Evolutionary conservation across 169 alveolate genomes (phyloP).

Genomic region (Plasmodium gallinaceum): DNA sequence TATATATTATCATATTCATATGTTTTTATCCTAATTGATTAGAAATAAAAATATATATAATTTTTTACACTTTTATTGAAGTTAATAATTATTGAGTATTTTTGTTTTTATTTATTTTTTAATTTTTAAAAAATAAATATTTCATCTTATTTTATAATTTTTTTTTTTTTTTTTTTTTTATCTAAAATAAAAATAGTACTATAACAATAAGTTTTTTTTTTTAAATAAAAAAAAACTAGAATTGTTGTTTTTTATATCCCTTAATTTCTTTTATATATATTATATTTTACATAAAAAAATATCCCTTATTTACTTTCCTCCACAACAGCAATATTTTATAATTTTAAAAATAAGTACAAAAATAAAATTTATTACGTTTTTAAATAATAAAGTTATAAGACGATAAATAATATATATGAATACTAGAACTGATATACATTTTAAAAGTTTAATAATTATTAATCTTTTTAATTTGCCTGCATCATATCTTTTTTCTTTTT

Average conservation of each 20-base stretch:
- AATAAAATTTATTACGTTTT: constrained; percentile 37
- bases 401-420: constrained; percentile 8
- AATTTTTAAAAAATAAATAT: too few species aligned
- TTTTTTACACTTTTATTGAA: too few species aligned
- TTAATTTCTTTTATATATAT: neutral
- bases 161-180: neutral
- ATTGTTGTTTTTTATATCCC: neutral
- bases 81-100: too few species aligned
- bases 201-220: too few species aligned
- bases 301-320: constrained; percentile 14
- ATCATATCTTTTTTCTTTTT: constrained; percentile 4
- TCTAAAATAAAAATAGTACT: neutral
- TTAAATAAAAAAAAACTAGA: constrained; percentile 6
- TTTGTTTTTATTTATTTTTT: too few species aligned
- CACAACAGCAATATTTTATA: constrained; percentile 67
- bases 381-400: constrained; percentile 23
- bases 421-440: constrained; percentile 32
- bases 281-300: neutral
- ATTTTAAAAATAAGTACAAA: constrained; percentile 28
- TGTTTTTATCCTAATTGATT: too few species aligned
- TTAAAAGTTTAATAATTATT: constrained; percentile 42
- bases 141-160: neutral
- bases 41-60: too few species aligned
- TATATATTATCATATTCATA: too few species aligned
- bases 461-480: constrained; percentile 41